Evolutionary conservation across 108 stramenopile genomes (phyloP), one percentile per base, ranked within the genome.

Genomic region (Halocafeteria seosinensis): DNA sequence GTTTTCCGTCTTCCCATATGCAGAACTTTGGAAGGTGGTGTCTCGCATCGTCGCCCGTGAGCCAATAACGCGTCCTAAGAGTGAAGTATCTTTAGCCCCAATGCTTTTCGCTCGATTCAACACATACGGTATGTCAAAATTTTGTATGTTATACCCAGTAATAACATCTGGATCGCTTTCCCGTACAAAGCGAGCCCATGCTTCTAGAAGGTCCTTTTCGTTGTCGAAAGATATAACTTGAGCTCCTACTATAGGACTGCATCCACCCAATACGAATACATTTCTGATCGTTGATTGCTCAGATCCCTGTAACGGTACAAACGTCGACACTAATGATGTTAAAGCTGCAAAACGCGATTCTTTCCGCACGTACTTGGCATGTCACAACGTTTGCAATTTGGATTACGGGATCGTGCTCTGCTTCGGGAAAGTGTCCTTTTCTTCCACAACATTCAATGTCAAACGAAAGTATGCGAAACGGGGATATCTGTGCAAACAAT

Each of bases 391-490:
- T 91, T n/a, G 97, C 93, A 76, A 99, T 96, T 73, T 99, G 97
- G 77, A 99, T 99, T 42, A 99, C 97, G 28, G 97, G 94, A 80
- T 99, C 97, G 38, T 88, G 76, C 53, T 95, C 88, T 2, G 97
- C 90, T 69, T 99, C 91, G 23, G 91, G 90, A 58, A 94, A 94
- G 78, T 87, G 71, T 30, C 91, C 97, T 75, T 94, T 94, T 25
- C 97, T 78, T 28, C 94, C 94, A 69, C 87, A 83, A 71, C 97
- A 99, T 68, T 99, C 97, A 72, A 99, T 99, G 77, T 99, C 97
- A 23, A 91, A 81, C 12, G 86, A 86, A 25, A 99, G 80, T 55
- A 93, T 81, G 29, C 97, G 92, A 36, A 99, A 72, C 1, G 94
- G 94, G 6, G 97, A 94, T 28, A 99, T 75, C 73, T n/a, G n/a